Base-by-base conservation (phyloP, 768 basidiomycete genomes). In the Trametes elegans region DNA sequence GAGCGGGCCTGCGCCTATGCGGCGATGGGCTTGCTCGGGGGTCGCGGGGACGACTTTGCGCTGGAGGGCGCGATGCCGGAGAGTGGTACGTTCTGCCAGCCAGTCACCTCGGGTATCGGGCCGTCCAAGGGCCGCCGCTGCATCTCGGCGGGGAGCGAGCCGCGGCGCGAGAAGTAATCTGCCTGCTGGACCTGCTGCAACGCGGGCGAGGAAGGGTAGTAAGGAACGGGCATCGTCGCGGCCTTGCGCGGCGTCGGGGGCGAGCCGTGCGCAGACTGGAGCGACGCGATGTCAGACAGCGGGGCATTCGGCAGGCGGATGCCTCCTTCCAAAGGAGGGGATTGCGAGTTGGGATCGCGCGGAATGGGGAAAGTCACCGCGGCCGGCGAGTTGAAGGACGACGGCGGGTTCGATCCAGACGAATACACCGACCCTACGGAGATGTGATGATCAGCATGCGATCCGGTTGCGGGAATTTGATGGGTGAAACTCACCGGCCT, bases 251-350 rank as follows among this genome's bases (percentile, higher is more conserved):
- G 68, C 24, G 64, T 61, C 27, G 64, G 60, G 5, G 58, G 55
- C 18, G 55, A 45, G 18, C 50, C 59, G 40, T 54, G 56, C 34
- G 49, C 32, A 4, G 66, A 62, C 58, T 67, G 66, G 4, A 79
- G 68, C 5, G 83, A 80, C 2, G 84, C 83, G 56, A 90, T 81
- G 65, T 89, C 88, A 11, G 81, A 79, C 32, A 89, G 75, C 1
- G 87, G 85, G 7, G 86, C 80, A 58, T 84, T 87, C 14, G 88
- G 88, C 7, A 90, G 79, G 32, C 88, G 82, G 64, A 90, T 90
- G 18, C 81, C 82, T 27, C 77, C 77, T 54, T 84, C 83, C 23
- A 67, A 56, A 18, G 68, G 70, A 21, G 69, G 72, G 40, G 69
- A 72, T 50, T 68, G 66, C 46, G 74, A 72, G 63, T 68, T 59